These are phyloP conservation scores for Talinum fruticosum DNA, from an alignment of 148 eudicot genomes.

Conservation along the genomic window DNA sequence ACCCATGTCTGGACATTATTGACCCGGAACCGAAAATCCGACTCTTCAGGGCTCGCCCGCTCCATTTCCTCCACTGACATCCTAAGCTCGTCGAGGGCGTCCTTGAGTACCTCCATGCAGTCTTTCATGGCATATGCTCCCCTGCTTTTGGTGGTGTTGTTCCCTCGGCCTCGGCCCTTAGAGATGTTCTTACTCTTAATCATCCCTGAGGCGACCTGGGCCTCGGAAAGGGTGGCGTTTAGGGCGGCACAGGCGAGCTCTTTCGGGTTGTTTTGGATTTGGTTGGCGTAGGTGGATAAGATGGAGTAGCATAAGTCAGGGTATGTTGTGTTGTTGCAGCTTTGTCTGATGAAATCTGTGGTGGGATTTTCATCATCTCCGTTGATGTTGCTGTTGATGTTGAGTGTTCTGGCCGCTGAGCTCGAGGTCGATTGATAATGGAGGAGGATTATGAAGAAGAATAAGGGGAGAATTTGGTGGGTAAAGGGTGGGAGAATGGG, in stretches of 20 bases:
- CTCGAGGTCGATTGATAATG: not conserved
- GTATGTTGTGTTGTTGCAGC: not conserved
- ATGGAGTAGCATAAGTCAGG: not conserved
- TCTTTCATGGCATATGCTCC: not conserved
- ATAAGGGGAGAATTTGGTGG: not conserved
- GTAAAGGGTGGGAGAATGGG: not conserved
- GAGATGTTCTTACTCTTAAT: not conserved
- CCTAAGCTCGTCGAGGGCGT: not conserved
- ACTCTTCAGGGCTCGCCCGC: not conserved
- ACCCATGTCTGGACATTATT: slow-evolving; percentile 3
- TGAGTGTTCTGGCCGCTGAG: not conserved
- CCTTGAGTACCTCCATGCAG: not conserved
- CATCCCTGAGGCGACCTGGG: not conserved
- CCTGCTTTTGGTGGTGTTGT: not conserved
- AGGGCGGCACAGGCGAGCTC: not conserved
- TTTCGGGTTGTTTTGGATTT: not conserved
- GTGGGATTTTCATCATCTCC: not conserved
- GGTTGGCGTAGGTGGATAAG: not conserved
- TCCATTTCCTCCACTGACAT: slow-evolving; percentile 3
- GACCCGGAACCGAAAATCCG: not conserved
- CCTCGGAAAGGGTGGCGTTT: not conserved
- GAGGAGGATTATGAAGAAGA: not conserved
- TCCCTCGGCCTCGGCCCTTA: not conserved
- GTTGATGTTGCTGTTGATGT: not conserved
- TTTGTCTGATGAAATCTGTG: not conserved